phyloP scores from a whole-genome alignment of 371 early-diverging fungal genomes.

The Circinella umbellata region DNA sequence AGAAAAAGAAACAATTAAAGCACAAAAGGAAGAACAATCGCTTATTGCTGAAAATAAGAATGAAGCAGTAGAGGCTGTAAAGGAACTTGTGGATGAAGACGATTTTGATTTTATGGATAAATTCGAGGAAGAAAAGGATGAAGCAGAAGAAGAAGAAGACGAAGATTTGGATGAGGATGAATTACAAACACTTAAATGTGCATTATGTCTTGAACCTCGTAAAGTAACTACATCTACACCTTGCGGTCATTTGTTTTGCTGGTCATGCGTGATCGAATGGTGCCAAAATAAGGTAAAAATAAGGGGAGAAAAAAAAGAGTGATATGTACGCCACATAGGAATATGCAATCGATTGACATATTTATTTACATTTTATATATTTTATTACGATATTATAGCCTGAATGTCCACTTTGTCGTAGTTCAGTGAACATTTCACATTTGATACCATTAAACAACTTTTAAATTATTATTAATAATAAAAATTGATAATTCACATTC shows the following conservation, averaged over 20 bases:
- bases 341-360: neutral
- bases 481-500: neutral
- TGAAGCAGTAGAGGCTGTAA: neutral
- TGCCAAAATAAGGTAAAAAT: constrained; percentile 79
- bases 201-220: constrained; percentile 80
- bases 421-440: constrained; percentile 67
- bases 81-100: constrained; percentile 32
- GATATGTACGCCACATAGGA: neutral
- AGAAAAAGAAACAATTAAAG: constrained; percentile 15
- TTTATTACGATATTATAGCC: constrained; percentile 42
- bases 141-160: constrained; percentile 33
- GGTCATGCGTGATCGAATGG: constrained; percentile 92
- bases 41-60: neutral
- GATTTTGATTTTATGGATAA: constrained; percentile 51
- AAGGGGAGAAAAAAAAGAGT: too few species aligned
- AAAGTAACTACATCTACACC: constrained; percentile 82
- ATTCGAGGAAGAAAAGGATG: constrained; percentile 22
- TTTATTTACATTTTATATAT: neutral
- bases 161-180: constrained; percentile 43
- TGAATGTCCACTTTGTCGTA: constrained; percentile 90
- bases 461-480: constrained; percentile 18
- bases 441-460: constrained; percentile 66
- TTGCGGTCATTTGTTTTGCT: constrained; percentile 95
- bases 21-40: constrained; percentile 18
- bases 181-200: constrained; percentile 69